These are phyloP conservation scores for Chrysanthemum makinoi DNA, from an alignment of 129 eudicot species.

Conservation along the genomic window DNA sequence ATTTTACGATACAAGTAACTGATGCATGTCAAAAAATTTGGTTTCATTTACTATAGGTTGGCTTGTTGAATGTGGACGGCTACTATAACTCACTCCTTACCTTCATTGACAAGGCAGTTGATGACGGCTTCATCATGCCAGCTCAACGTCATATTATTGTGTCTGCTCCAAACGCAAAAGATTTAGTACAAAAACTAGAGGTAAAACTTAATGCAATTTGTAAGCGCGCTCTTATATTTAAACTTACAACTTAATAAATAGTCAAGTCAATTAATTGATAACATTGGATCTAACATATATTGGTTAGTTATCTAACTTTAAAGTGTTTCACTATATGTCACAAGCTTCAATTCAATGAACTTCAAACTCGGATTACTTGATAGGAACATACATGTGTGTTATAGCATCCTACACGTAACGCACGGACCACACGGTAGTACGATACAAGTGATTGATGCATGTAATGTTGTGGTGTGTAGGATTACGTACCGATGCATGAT, in stretches of 20 bases:
- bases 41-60: constrained; percentile 37
- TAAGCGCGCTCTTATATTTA: neutral
- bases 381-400: neutral
- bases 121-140: constrained; percentile 60
- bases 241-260: too few relatives aligned
- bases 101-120: constrained; percentile 65
- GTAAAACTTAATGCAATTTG: neutral
- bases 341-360: too few relatives aligned
- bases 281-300: too few relatives aligned
- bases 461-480: constrained; percentile 37
- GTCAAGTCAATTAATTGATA: too few relatives aligned
- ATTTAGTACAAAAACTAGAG: constrained; percentile 61
- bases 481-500: constrained; percentile 60
- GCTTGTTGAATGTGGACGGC: constrained; percentile 64
- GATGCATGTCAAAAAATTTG: neutral
- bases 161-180: constrained; percentile 47
- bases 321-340: too few relatives aligned
- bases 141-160: constrained; percentile 58
- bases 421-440: neutral
- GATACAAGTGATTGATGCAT: constrained; percentile 18
- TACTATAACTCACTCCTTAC: constrained; percentile 51
- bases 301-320: too few relatives aligned
- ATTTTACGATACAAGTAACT: neutral
- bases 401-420: neutral
- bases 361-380: neutral